Evolutionary conservation across 768 basidiomycete genomes (phyloP).

Genomic region (Paxillus rubicundulus): DNA sequence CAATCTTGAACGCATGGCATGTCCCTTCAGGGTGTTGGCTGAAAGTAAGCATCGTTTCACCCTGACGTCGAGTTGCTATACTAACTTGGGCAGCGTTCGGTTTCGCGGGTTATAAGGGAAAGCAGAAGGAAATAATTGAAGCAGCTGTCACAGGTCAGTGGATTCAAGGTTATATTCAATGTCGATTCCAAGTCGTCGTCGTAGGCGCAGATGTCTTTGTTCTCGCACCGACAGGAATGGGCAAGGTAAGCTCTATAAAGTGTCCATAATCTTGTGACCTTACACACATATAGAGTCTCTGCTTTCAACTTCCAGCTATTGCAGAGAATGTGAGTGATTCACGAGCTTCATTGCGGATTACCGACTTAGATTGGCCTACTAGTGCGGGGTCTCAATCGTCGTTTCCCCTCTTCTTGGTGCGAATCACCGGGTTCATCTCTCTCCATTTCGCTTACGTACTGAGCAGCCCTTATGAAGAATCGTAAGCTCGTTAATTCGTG

Average conservation of each 20-base stretch:
- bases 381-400: conserved; percentile 72
- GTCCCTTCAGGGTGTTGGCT: conserved; percentile 18
- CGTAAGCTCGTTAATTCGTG: conserved; percentile 43
- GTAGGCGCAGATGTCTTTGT: conserved; percentile 73
- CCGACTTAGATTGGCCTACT: background rate
- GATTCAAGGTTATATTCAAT: background rate
- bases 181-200: background rate
- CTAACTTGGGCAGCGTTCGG: conserved; percentile 56
- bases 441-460: background rate
- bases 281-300: conserved; percentile 56
- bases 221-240: conserved; percentile 86
- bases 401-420: conserved; percentile 75
- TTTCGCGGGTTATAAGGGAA: conserved; percentile 66
- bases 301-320: conserved; percentile 82
- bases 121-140: conserved; percentile 73
- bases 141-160: conserved; percentile 60
- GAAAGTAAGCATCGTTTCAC: conserved; percentile 17
- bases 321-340: conserved; percentile 48
- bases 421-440: conserved; percentile 9
- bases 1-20: background rate
- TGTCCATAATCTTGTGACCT: background rate
- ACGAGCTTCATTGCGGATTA: background rate
- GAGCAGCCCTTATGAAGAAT: conserved; percentile 75
- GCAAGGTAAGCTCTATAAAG: conserved; percentile 52
- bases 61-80: background rate